A percentile compares a stretch with the other conserved stretches of the same genome.
Evolutionary conservation across 345 rosid genomes (phyloP).

Genomic region (Hypericum androsaemum): DNA sequence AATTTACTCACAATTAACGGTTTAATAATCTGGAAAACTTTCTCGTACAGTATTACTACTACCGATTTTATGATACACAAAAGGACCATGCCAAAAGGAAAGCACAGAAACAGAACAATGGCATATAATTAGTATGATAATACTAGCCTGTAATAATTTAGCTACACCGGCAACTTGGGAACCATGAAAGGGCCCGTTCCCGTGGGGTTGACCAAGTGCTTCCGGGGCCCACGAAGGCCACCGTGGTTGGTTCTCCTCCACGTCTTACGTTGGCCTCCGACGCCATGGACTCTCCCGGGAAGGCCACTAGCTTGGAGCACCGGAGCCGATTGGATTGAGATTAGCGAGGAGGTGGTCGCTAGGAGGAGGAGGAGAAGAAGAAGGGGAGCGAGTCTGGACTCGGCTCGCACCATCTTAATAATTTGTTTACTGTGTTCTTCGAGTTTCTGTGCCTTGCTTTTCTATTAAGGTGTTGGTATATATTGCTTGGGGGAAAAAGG

Average conservation of each 20-base stretch:
- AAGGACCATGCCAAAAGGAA: neutral
- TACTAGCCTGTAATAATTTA: no score
- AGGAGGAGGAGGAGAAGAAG: slow-evolving; percentile 15
- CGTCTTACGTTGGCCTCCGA: neutral
- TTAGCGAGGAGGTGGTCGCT: slow-evolving; percentile 13
- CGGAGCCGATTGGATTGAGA: neutral
- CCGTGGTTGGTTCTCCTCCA: slow-evolving; percentile 31
- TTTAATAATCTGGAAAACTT: no score
- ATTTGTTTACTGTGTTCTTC: no score
- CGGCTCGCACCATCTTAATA: slow-evolving; percentile 11
- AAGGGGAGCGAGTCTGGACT: slow-evolving; percentile 10
- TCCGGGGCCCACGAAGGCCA: slow-evolving; percentile 30
- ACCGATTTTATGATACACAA: no score
- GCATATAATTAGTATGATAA: neutral
- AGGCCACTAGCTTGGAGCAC: neutral
- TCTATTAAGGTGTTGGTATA: no score
- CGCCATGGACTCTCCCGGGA: neutral
- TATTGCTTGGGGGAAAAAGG: no score
- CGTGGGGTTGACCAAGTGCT: slow-evolving; percentile 30
- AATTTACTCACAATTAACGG: no score
- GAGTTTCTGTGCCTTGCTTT: no score
- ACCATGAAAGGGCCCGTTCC: slow-evolving; percentile 17
- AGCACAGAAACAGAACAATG: neutral
- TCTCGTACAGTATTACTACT: no score
- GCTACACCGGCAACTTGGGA: slow-evolving; percentile 28